Evolutionary conservation across 306 rosid species (phyloP), one percentile per base, ranked within the genome.

Genomic region (Vigna unguiculata): DNA sequence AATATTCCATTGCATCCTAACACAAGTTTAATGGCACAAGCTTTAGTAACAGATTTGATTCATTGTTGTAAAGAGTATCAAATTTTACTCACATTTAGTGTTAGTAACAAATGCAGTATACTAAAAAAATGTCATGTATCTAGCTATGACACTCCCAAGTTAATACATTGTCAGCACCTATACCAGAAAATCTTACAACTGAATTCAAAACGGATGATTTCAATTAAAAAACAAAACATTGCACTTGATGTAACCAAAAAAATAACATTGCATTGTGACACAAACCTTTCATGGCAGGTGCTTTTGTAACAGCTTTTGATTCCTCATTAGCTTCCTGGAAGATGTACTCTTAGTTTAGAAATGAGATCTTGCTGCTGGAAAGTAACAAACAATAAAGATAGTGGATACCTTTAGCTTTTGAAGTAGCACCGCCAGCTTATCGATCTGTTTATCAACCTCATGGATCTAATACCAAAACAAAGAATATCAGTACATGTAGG

Each of bases 301-400:
- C 97, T 85, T 92, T 95, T 21, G 98, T 95, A 55, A 90, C 97
- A 78, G 97, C 57, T 71, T 95, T 95, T 0, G 98, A 89, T 78
- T 95, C 98, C 87, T 95, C 97, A 52, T 95, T 95, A 71, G 97
- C 97, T 74, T 82, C 88, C 88, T 85, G 75, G 16, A 49, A 59
- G 48, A 79, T 12, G 62, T 43, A 59, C 43, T n/a, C 36, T 74
- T 34, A 78, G 69, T 30, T 34, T 82, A 72, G 48, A 46, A 5
- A 67, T 4, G 40, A 57, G 32, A 45, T 53, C 43, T 76, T 69
- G 72, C 66, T 77, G 55, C 47, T 78, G 46, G 34, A 46, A 64
- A n/a, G 41, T 55, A 61, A 30, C 59, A 57, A 67, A 67, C 13
- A 13, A 77, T 81, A 69, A 66, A 41, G 78, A 58, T 47, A 36